phyloP scores from a whole-genome alignment of 768 basidiomycete species.

The Naganishia antarctica region DNA sequence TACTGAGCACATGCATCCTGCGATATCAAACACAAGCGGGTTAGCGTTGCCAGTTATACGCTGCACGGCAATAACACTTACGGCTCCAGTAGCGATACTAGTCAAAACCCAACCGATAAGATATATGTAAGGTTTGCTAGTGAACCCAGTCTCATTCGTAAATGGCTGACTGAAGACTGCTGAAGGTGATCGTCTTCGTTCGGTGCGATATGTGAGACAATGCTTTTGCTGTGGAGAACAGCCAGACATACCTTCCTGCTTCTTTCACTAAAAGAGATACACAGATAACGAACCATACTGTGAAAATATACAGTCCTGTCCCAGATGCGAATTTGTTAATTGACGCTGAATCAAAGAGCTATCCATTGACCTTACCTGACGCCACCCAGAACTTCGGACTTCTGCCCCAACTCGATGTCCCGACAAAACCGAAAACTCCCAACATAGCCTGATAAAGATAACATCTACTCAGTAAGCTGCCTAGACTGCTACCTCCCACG shows the following conservation, averaged over 20 bases:
- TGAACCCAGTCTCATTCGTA: constrained; percentile 40
- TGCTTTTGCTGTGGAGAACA: not conserved
- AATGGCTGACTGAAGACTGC: constrained; percentile 27
- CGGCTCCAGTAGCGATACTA: constrained; percentile 49
- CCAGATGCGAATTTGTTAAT: not conserved
- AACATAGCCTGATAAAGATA: constrained; percentile 31
- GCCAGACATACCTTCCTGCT: not conserved
- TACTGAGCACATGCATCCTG: constrained; percentile 51
- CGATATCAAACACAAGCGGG: not conserved
- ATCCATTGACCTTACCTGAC: not conserved
- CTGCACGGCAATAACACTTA: not conserved
- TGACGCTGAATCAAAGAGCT: no score
- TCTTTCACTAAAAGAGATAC: constrained; percentile 33
- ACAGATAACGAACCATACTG: constrained; percentile 43
- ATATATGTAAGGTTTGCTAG: constrained; percentile 47
- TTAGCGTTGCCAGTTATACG: not conserved
- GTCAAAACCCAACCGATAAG: constrained; percentile 50
- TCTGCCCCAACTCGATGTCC: constrained; percentile 41
- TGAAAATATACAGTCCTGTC: constrained; percentile 35
- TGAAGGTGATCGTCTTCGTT: constrained; percentile 10
- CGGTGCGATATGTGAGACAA: not conserved
- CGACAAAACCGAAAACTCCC: constrained; percentile 35
- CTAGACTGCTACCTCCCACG: not conserved
- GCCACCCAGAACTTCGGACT: constrained; percentile 45
- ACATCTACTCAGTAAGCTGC: not conserved